Evolutionary conservation across 2,329 filamentous ascomycete genomes (phyloP), one percentile per base, ranked within the genome.

Genomic region (Gaeumannomyces sp.): DNA sequence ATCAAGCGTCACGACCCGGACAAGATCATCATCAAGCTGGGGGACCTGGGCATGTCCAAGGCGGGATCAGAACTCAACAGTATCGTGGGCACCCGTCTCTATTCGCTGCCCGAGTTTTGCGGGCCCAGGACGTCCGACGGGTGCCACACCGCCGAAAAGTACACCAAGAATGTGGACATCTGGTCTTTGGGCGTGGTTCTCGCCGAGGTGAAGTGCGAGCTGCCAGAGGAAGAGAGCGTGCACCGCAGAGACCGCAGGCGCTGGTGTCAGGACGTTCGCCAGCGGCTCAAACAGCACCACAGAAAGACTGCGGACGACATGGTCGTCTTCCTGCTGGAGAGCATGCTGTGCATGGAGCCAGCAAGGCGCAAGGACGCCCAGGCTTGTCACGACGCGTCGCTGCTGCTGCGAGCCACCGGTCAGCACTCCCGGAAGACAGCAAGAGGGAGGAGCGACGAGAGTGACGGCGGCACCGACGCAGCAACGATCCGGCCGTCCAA

Each of bases 11-110:
- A 11, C 53, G 53, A 27, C 53, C 13, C 53, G 3, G 53, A 57
- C 53, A 16, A 57, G 53, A 57, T 57, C 53, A 13, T 57, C 22
- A 16, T 57, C 53, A 57, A 57, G 53, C 53, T 57, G 53, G 53
- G 53, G 53, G 53, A 57, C 25, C 25, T 57, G 53, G 53, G 53
- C 6, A 13, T 57, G 4, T 56, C 53, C 6, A 57, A 57, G 25
- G 53, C 2, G 10, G 53, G 53, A 6, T 13, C 25, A 27, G 53
- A 57, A 22, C 53, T 57, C 53, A 57, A 57, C 53, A n/a, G 6
- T 7, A 57, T 22, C 2, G 53, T 57, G 22, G 53, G 53, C 53
- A 57, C 53, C n/a, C 53, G 6, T 27, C 25, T 8, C 53, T 57
- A n/a, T 16, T 13, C 5, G 6, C 53, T 16, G 53, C 53, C 53